A percentile compares a stretch with the other conserved stretches of the same genome.
Evolutionary conservation across 352 stramenopile genomes (phyloP).

Genomic region (Phytophthora sansomeana): DNA sequence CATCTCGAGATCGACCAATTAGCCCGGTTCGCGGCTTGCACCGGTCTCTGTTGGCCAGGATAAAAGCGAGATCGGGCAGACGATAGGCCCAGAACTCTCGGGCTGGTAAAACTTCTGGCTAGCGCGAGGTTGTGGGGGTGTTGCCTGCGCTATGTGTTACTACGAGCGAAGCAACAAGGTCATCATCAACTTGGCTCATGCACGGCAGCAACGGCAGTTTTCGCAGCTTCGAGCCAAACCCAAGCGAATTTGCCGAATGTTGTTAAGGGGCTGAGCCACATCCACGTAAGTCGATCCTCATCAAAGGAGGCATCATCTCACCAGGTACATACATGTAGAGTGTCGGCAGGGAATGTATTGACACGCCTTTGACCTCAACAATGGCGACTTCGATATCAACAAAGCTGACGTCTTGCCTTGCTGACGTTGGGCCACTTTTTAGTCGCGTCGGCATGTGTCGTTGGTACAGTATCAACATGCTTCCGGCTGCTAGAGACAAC

Average conservation of each 20-base stretch:
- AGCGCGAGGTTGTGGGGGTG: not conserved
- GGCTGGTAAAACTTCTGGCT: slow-evolving; percentile 37
- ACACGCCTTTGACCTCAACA: too few species aligned
- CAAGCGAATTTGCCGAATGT: slow-evolving; percentile 8
- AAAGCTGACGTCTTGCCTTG: too few species aligned
- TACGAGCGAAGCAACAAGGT: slow-evolving; percentile 13
- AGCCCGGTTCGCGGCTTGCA: slow-evolving; percentile 12
- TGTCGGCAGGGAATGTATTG: not conserved
- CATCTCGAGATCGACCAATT: slow-evolving; percentile 39
- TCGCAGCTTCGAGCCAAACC: not conserved
- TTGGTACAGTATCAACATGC: not conserved
- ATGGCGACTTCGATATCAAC: too few species aligned
- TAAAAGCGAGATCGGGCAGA: slow-evolving; percentile 36
- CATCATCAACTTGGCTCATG: too few species aligned
- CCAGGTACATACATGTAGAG: not conserved
- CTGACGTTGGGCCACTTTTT: not conserved
- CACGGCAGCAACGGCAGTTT: not conserved
- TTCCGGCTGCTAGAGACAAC: not conserved
- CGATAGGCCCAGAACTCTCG: slow-evolving; percentile 33
- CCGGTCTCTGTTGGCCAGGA: slow-evolving; percentile 32
- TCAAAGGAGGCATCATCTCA: not conserved
- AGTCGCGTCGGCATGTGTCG: not conserved
- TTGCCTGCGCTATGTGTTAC: slow-evolving; percentile 22
- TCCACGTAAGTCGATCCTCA: not conserved
- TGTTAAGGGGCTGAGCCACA: slow-evolving; percentile 12